Percentiles rank a stretch among this genome's conserved stretches.
Conservation (phyloP, 331 rosid species). For the Acacia pycnantha region DNA sequence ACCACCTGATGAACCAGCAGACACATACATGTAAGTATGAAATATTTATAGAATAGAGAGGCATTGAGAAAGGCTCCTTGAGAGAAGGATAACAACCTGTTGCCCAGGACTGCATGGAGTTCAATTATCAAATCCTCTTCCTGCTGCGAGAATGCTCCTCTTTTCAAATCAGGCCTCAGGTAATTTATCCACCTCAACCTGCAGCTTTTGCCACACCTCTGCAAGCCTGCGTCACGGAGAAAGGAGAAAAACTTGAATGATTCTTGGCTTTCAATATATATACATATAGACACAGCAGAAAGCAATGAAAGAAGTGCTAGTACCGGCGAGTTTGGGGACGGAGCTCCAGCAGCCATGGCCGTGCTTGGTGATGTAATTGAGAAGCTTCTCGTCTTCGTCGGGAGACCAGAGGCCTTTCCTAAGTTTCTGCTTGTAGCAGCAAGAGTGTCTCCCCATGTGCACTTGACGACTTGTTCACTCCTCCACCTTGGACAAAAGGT, state of each 20-base stretch:
- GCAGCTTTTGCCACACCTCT: constrained; percentile 95
- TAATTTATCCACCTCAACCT: constrained; percentile 94
- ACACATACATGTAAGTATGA: neutral
- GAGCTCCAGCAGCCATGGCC: constrained; percentile 99
- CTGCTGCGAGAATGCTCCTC: constrained; percentile 93
- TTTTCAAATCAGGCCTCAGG: constrained; percentile 92
- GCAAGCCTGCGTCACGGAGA: constrained; percentile 54
- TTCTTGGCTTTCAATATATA: neutral
- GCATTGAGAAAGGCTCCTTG: neutral
- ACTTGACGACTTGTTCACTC: neutral
- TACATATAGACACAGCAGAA: neutral
- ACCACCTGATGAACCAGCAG: constrained; percentile 63
- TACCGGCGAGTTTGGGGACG: constrained; percentile 92
- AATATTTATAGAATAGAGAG: neutral
- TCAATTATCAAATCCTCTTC: constrained; percentile 88
- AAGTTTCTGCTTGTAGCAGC: constrained; percentile 92
- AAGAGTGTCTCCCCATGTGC: constrained; percentile 97
- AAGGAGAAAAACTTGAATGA: neutral
- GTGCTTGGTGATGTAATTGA: constrained; percentile 74
- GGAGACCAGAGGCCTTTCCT: constrained; percentile 98
- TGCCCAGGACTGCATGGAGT: constrained; percentile 89
- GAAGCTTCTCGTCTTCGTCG: constrained; percentile 95
- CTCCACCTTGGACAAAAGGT: constrained; percentile 27
- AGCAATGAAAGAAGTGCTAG: neutral
- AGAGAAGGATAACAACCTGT: constrained; percentile 49